Evolutionary conservation across 192 early-diverging fungal species (phyloP), one percentile per base, ranked within the genome.

Genomic region (Glomus cerebriforme): DNA sequence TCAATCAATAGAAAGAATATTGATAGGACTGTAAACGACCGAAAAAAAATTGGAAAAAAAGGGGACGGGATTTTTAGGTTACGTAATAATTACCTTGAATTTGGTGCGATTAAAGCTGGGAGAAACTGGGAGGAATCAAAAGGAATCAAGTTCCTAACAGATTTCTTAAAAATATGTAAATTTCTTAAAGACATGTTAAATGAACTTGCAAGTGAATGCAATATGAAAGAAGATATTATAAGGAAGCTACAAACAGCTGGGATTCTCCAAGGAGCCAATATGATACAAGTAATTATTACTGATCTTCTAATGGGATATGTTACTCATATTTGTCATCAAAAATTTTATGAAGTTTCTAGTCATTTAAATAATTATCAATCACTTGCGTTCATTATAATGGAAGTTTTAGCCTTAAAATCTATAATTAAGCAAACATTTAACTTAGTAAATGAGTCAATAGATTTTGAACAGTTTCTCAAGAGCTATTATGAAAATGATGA

Each of bases 141-240:
- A 6, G 73, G 73, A 35, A 75, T 31, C 15, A 75, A 75, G 22
- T 24, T 35, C 35, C 29, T 75, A 37, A 35, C 73, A 3, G 31
- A 75, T 75, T 59, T 32, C 27, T 37, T 60, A 26, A 75, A 62
- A 75, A 34, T 75, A 15, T 59, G 54, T 19, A 75, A 75, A 32
- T 39, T 75, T 29, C 27, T 75, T 4, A 75, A 75, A 39, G 73
- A 75, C 34, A 75, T 75, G 72, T 9, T 75, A 31, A 39, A 72
- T 27, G 32, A 27, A 72, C 32, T 72, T 2, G 32, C 32, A 19
- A 71, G 3, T 9, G 69, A 71, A 71, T 71, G 69, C 45, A 49
- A 71, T 45, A 72, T 72, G 70, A 72, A 72, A 72, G 70, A 72
- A 72, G 70, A 54, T 49, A 17, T 72, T 31, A 3, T 72, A 58